These are phyloP conservation scores for Boletus sp. DNA, from an alignment of 768 basidiomycete species.

Conservation along the genomic window DNA sequence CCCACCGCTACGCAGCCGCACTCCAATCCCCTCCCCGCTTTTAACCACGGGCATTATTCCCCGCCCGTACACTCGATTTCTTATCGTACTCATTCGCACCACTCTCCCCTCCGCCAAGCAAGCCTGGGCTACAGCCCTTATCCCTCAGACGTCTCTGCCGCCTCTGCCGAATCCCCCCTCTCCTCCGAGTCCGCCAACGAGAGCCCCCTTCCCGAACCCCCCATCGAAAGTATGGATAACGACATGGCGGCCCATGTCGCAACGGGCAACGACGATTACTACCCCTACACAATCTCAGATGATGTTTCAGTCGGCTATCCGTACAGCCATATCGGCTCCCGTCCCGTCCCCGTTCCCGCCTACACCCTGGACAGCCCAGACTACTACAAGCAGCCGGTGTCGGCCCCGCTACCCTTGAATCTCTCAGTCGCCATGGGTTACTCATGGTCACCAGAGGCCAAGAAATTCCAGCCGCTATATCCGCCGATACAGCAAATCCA, in stretches of 20 bases:
- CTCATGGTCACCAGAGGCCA: constrained; percentile 29
- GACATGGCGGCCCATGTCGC: constrained; percentile 26
- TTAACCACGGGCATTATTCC: constrained; percentile 21
- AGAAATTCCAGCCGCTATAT: constrained; percentile 38
- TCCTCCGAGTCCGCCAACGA: constrained; percentile 39
- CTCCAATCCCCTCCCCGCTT: constrained; percentile 14
- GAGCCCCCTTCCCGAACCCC: constrained; percentile 39
- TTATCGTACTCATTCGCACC: constrained; percentile 19
- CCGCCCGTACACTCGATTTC: constrained; percentile 15
- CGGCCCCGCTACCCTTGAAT: constrained; percentile 31
- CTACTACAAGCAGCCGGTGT: constrained; percentile 32
- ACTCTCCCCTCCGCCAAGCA: constrained; percentile 12
- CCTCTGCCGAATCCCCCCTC: constrained; percentile 37
- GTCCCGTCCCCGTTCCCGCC: constrained; percentile 20
- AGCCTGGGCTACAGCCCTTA: constrained; percentile 34
- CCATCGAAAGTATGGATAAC: constrained; percentile 33
- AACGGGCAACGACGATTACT: constrained; percentile 27
- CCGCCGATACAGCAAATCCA: constrained; percentile 30
- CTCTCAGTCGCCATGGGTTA: constrained; percentile 33
- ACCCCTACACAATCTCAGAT: constrained; percentile 24
- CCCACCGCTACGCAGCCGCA: constrained; percentile 16
- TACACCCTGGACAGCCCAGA: constrained; percentile 25
- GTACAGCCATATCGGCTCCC: constrained; percentile 23
- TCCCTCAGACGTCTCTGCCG: constrained; percentile 35
- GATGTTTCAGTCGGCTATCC: constrained; percentile 22